phyloP scores from a whole-genome alignment of 2,329 filamentous ascomycete species.

The Fusarium neocosmosporiellum region DNA sequence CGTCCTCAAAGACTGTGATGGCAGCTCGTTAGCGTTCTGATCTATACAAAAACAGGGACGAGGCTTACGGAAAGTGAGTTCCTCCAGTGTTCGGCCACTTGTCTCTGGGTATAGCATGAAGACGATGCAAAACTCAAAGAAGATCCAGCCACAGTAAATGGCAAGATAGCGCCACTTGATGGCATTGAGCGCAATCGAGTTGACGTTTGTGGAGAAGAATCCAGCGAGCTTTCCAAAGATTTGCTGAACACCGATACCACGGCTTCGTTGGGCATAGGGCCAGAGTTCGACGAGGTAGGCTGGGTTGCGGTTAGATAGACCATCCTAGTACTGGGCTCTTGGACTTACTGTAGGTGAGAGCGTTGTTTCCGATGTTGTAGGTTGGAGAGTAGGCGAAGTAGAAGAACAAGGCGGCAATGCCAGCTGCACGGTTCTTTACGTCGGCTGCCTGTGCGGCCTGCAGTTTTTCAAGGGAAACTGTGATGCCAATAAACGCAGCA shows the following conservation, averaged over 20 bases:
- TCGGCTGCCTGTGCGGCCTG: conserved; percentile 45
- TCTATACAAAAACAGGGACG: not conserved
- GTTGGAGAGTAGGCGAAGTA: conserved; percentile 33
- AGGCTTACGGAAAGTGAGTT: conserved; percentile 59
- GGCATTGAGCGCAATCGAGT: conserved; percentile 55
- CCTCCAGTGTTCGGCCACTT: conserved; percentile 78
- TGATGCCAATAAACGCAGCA: conserved; percentile 65
- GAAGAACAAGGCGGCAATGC: conserved; percentile 27
- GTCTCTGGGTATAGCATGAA: conserved; percentile 90
- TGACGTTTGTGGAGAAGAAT: conserved; percentile 59
- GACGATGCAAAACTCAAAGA: conserved; percentile 63
- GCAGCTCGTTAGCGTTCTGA: conserved; percentile 14
- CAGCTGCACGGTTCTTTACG: conserved; percentile 13
- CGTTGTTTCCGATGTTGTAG: conserved; percentile 38
- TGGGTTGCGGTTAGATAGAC: conserved; percentile 4
- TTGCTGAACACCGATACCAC: conserved; percentile 69
- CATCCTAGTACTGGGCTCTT: too few relatives aligned
- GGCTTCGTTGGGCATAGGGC: conserved; percentile 66
- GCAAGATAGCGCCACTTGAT: conserved; percentile 57
- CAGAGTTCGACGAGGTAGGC: conserved; percentile 68
- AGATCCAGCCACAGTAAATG: conserved; percentile 57
- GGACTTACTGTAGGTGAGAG: conserved; percentile 37
- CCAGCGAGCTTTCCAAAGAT: conserved; percentile 59
- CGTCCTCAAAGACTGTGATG: conserved; percentile 54
- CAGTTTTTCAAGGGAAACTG: conserved; percentile 57